Evolutionary conservation across 2,329 filamentous ascomycete species (phyloP).

Genomic region (Penicillium palitans): DNA sequence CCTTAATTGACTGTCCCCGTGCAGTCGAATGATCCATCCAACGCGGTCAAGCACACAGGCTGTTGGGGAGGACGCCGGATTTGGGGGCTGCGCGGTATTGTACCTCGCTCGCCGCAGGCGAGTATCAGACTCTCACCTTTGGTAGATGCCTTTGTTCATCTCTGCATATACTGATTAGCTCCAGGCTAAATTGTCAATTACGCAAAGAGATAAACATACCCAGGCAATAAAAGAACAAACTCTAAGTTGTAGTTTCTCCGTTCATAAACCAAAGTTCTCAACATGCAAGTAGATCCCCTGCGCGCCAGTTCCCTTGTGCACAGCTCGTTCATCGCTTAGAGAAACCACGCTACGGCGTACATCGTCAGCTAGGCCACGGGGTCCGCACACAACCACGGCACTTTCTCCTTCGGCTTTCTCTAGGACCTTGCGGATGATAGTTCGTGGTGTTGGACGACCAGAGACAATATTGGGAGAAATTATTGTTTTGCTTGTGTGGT

Average conservation of each 20-base stretch:
- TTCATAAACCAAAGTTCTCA: slow-evolving; percentile 55
- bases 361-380: slow-evolving; percentile 55
- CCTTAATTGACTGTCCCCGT: background rate
- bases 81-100: background rate
- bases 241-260: background rate
- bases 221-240: background rate
- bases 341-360: slow-evolving; percentile 56
- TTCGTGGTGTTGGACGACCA: slow-evolving; percentile 54
- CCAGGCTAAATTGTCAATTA: background rate
- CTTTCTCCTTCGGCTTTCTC: slow-evolving; percentile 63
- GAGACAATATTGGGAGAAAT: slow-evolving; percentile 37
- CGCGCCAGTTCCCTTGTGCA: slow-evolving; percentile 67
- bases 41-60: background rate
- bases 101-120: background rate
- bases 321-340: slow-evolving; percentile 64
- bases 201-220: background rate
- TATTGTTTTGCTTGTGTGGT: background rate
- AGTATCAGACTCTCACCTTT: background rate
- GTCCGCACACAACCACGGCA: slow-evolving; percentile 64
- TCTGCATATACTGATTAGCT: background rate
- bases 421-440: slow-evolving; percentile 56
- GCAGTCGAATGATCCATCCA: background rate
- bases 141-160: background rate
- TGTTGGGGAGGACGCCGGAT: background rate
- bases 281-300: slow-evolving; percentile 64